Evolutionary conservation across 257 asterid species (phyloP).

Genomic region (Solanum paucissectum): DNA sequence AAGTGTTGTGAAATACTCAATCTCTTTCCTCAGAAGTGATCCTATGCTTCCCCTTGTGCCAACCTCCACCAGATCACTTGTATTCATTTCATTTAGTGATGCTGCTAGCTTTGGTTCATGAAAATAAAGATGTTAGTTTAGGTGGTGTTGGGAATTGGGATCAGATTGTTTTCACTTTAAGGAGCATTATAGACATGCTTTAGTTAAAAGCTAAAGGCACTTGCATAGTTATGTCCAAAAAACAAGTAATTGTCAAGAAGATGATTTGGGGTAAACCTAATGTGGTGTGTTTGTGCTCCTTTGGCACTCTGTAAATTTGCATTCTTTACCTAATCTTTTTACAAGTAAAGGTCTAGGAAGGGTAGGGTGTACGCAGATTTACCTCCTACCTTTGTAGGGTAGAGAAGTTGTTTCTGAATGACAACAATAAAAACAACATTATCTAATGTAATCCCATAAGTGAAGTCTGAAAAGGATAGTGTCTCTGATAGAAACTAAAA

Average conservation of each 20-base stretch:
- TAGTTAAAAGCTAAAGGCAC: neutral
- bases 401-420: neutral
- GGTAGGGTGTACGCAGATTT: no score
- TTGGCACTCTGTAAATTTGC: neutral
- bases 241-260: neutral
- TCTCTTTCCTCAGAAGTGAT: conserved; percentile 72
- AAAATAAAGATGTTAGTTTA: neutral
- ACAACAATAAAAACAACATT: neutral
- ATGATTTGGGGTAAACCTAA: neutral
- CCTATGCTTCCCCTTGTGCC: conserved; percentile 81
- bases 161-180: neutral
- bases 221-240: neutral
- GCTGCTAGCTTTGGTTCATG: neutral
- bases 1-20: conserved; percentile 48
- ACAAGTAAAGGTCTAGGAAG: neutral
- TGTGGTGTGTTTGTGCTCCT: neutral
- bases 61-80: conserved; percentile 26
- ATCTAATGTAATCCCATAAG: neutral
- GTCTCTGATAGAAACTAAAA: no score
- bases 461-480: neutral
- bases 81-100: conserved; percentile 15
- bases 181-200: neutral
- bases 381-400: neutral
- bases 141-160: neutral
- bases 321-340: neutral